Evolutionary conservation across 352 stramenopile genomes (phyloP).

Genomic region (Pythium dissimile): DNA sequence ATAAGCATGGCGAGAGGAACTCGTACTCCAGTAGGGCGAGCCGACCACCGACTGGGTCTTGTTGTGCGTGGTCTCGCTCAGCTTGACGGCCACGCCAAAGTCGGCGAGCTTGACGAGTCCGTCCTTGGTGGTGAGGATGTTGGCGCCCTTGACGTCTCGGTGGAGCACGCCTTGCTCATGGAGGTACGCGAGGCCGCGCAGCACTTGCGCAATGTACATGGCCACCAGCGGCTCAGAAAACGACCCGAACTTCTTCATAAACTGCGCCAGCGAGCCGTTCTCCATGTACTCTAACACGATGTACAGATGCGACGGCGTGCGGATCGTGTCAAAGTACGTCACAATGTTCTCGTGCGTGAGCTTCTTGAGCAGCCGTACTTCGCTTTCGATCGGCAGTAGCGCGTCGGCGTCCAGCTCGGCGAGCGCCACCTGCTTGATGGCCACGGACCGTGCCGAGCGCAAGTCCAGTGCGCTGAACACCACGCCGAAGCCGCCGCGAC

Average conservation of each 20-base stretch:
- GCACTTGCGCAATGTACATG: conserved; percentile 92
- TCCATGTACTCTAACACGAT: conserved; percentile 94
- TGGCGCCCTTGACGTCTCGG: conserved; percentile 92
- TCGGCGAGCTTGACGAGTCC: conserved; percentile 91
- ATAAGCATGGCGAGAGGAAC: neutral
- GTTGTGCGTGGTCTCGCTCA: conserved; percentile 71
- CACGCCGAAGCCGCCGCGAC: conserved; percentile 87
- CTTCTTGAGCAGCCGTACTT: conserved; percentile 92
- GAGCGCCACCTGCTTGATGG: conserved; percentile 86
- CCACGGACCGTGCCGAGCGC: conserved; percentile 76
- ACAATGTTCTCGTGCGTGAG: conserved; percentile 95
- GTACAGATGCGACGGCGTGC: conserved; percentile 74
- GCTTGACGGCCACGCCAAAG: conserved; percentile 90
- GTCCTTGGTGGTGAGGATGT: conserved; percentile 92
- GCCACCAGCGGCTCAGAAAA: conserved; percentile 89
- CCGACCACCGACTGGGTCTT: conserved; percentile 90
- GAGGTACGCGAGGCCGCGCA: conserved; percentile 87
- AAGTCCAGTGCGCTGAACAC: conserved; percentile 89
- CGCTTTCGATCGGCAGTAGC: conserved; percentile 78
- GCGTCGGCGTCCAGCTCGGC: conserved; percentile 84
- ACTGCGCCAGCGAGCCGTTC: conserved; percentile 90
- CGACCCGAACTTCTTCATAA: conserved; percentile 92
- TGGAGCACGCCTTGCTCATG: conserved; percentile 92
- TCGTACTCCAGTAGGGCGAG: conserved; percentile 93
- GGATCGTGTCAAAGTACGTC: conserved; percentile 94